Base-by-base conservation (phyloP, 148 eudicot species). In the Fagopyrum homotropicum region DNA sequence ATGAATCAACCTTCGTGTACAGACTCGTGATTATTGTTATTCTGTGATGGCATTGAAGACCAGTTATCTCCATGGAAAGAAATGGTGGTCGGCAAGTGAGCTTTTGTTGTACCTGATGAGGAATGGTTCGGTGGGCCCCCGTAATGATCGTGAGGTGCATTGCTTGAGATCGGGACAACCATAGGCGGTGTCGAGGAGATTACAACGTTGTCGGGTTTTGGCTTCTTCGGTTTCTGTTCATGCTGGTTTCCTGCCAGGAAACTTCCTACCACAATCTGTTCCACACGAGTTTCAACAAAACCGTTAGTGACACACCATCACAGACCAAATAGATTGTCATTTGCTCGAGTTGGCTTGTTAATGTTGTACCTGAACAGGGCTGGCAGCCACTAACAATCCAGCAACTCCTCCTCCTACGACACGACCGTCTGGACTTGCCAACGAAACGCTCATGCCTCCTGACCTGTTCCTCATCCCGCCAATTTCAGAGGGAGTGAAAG, bases 351-450 rank as follows among this genome's bases (percentile, higher is more conserved):
- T 15, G 17, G 26, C 26, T 22, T 22, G 26, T 22, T 22, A 22
- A 22, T 5, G 3, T 5, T 64, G 19, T 80, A 96, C 99, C 98
- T 92, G 99, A 52, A 96, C 90, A 15, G 97, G 94, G 80, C 88
- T 75, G 64, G 98, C 93, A 66, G 99, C 99, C 35, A 96, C 89
- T 29, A 96, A 84, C 77, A 88, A 80, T 55, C 99, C 99, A 55
- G 97, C 99, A 12, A 96, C 98, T 51, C 99, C 90, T 73, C 99
- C 99, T 10, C 99, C 99, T 9, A 96, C 85, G 74, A 96, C 97
- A 78, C 99, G 97, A 22, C 99, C 99, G 79, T 96, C 99, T 9
- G 97, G 93, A 82, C 98, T 82, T 22, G 95, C 95, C 79, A 96
- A 83, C 11, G 98, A 96, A 75, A 96, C 99, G 72, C 99, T 96